Base-by-base conservation (phyloP, 1,284 basidiomycete genomes). In the Trametes pubescens region DNA sequence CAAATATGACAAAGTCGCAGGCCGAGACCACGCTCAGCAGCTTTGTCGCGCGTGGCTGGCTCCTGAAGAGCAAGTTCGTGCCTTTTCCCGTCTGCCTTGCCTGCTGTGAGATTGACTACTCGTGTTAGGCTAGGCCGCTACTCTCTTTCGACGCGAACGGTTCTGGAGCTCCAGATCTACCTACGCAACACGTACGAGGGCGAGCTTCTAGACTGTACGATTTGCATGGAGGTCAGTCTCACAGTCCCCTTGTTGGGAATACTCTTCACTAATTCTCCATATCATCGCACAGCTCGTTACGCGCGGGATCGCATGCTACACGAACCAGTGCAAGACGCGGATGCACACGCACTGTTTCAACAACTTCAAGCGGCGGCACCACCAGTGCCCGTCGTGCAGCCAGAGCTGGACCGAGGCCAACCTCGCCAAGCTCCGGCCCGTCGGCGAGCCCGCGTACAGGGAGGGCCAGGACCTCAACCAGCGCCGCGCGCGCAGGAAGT, bases 11-110 rank as follows among this genome's bases (percentile, higher is more conserved):
- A 53, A 91, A 93, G 75, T 80, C 87, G 5, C 90, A 91, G 65
- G 90, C 87, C 0, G 92, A 96, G 76, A 76, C 83, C 46, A 83
- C 94, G 11, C 76, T 96, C 21, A 80, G 82, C 32, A 94, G 91
- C 68, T 92, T 96, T 71, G 91, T 95, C 1, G 88, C 91, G 24
- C 89, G 87, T 69, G 90, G 91, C 26, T 94, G 93, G 94, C 76
- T 95, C 2, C 67, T 85, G 40, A 90, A 88, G 76, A 93, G 90
- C 86, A 85, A 82, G 93, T 91, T 72, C 71, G 89, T 81, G 44
- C 22, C 21, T 26, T 16, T 13, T 21, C 24, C 47, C 13, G 26
- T 2, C 44, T 21, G 5, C 46, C 46, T 24, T 13, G 14, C 47
- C 5, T 29, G 24, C 7, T 2, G 14, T 16, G 13, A 13, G 24